Percentiles rank a stretch among this genome's conserved stretches.
phyloP scores from a whole-genome alignment of 352 stramenopile genomes.

The Pythium dissimile region DNA sequence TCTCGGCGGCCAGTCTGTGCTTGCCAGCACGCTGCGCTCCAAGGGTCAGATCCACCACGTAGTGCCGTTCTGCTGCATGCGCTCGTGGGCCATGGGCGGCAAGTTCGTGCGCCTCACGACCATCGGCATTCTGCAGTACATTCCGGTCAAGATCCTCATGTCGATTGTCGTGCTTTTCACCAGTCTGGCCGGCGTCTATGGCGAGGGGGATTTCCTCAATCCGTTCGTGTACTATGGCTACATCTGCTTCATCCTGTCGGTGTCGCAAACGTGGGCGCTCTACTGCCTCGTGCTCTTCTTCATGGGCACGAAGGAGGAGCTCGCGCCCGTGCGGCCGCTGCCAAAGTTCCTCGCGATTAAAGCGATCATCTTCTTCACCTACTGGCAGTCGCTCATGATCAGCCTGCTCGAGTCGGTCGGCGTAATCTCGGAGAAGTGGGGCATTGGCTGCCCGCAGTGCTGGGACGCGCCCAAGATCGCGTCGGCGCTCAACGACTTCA shows the following conservation, averaged over 20 bases:
- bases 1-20: constrained; percentile 76
- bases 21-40: constrained; percentile 81
- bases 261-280: constrained; percentile 90
- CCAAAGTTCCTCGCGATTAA: constrained; percentile 95
- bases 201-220: constrained; percentile 86
- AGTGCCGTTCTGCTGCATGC: constrained; percentile 84
- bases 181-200: constrained; percentile 83
- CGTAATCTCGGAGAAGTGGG: constrained; percentile 81
- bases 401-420: constrained; percentile 84
- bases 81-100: constrained; percentile 88
- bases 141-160: constrained; percentile 87
- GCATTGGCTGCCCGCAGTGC: constrained; percentile 80
- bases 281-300: constrained; percentile 95
- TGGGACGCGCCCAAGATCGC: constrained; percentile 85
- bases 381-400: constrained; percentile 93
- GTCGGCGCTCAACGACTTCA: constrained; percentile 91
- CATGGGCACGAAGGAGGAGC: constrained; percentile 86
- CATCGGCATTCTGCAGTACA: constrained; percentile 92
- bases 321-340: constrained; percentile 86
- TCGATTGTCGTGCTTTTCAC: constrained; percentile 87
- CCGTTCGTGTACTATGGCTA: constrained; percentile 84
- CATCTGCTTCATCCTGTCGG: constrained; percentile 87
- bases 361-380: constrained; percentile 94
- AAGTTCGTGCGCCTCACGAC: constrained; percentile 93
- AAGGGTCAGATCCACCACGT: constrained; percentile 83